Evolutionary conservation across 176 grass and related monocot species (phyloP), one percentile per base, ranked within the genome.

Genomic region (Musa beccarii): DNA sequence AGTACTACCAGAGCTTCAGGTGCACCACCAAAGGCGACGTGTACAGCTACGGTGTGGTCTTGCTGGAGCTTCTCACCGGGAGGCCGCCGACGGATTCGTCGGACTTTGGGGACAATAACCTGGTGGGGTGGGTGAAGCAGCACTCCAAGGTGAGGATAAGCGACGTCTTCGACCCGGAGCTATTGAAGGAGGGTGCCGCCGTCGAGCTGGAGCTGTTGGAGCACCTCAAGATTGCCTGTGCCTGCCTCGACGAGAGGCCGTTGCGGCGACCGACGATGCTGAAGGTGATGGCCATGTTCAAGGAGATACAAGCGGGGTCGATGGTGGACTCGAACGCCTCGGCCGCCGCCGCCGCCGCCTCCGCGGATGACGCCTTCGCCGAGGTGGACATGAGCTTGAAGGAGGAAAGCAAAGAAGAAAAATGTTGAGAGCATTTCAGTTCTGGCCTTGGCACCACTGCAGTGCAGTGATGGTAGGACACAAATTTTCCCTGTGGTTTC

Each of bases 231-330:
- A 87, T 99, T 53, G 95, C 95, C 0, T 83, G 73, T 63, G 85
- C 79, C 2, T 99, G 95, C 78, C 80, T 99, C 75, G 88, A 99
- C 49, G 86, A 99, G 68, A 70, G 83, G 80, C 91, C 86, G 1
- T 74, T 82, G 0, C 84, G 78, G 72, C 81, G 95, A 21, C 95
- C 95, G 9, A 99, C 88, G 1, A 99, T 99, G 90, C 28, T 99
- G n/a, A 94, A 88, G 84, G 90, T 99, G 9, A 94, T 99, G 91
- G 52, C 86, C 54, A 99, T 99, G 95, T 99, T 99, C 81, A 94
- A 99, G 86, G 90, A 94, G 79, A 94, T 94, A 69, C 95, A 99
- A 75, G 86, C 85, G 0, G 91, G 91, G 15, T 92, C 88, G 9
- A 84, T 77, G 2, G 86, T 87, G 9, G 95, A 99, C 68, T 91